Evolutionary conservation across 176 grass and related monocot genomes (phyloP), one percentile per base, ranked within the genome.

Genomic region (Chrysopogon serrulatus): DNA sequence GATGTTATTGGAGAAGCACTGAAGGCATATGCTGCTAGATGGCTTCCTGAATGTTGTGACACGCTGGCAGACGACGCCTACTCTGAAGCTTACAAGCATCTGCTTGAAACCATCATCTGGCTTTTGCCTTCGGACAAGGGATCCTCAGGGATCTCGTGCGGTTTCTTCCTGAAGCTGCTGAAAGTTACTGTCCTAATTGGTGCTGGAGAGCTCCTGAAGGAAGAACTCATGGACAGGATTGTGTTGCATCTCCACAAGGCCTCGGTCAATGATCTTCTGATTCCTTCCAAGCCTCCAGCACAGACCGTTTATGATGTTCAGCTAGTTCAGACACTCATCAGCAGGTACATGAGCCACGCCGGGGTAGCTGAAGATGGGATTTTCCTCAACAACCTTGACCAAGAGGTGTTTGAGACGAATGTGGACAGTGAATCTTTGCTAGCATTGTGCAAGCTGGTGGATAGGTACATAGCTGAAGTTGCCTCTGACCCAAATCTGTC

Each of bases 161-260:
- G 84, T 23, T 99, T 99, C 82, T 88, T 96, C 49, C 83, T 99
- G 26, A 90, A 93, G 37, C 77, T 99, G 48, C 85, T 99, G 44
- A 90, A 90, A 74, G 41, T 85, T 2, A 76, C 88, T 67, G 80
- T 96, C 66, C 40, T 94, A 84, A 83, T 94, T 7, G 86, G 88
- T 56, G 88, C 89, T 17, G 84, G 90, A 1, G 90, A 92, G 69
- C 59, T 80, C 1, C 87, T 88, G 78, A 92, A 87, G 85, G 90
- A 92, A 82, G 90, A 96, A 26, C 88, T 99, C 10, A 85, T 91
- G 78, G 85, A 90, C 65, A 87, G 93, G 42, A 90, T 96, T 43
- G 84, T 83, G 33, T n/a, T 76, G 19, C 93, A 92, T 51, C 74
- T 99, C 77, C 91, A 94, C 85, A 87, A 57, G 17, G 93, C 91